Percentiles rank a stretch among this genome's conserved stretches.
Conservation (phyloP, 169 alveolate species). For the Cryptosporidium ubiquitum region DNA sequence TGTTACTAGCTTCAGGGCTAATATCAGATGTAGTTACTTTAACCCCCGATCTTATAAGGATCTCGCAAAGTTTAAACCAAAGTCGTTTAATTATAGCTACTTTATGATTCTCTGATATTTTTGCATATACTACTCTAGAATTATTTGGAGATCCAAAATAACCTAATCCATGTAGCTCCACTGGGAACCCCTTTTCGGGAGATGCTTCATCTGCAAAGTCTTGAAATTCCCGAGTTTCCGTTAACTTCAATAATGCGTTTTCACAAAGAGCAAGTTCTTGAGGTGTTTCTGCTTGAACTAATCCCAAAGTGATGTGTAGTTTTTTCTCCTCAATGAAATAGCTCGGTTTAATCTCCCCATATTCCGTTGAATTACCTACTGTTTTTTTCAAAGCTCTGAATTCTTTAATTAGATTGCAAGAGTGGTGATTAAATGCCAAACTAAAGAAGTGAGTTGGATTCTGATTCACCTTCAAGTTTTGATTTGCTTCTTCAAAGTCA, state of each 20-base stretch:
- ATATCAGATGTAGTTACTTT: not conserved
- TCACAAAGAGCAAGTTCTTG: slow-evolving; percentile 8
- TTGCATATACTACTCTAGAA: slow-evolving; percentile 39
- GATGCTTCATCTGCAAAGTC: not conserved
- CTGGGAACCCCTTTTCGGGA: slow-evolving; percentile 29
- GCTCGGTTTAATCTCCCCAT: slow-evolving; percentile 8
- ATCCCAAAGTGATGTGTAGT: slow-evolving; percentile 53
- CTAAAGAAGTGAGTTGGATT: slow-evolving; percentile 60
- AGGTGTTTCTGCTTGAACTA: slow-evolving; percentile 32
- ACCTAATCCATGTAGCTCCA: slow-evolving; percentile 17
- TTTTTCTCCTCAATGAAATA: slow-evolving; percentile 55
- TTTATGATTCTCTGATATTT: slow-evolving; percentile 7
- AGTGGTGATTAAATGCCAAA: slow-evolving; percentile 32
- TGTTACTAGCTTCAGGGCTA: not conserved
- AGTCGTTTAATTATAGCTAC: slow-evolving; percentile 18
- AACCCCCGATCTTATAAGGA: not conserved
- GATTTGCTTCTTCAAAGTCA: not conserved
- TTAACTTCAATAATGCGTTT: not conserved
- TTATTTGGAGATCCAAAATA: slow-evolving; percentile 42
- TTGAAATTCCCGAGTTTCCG: slow-evolving; percentile 25
- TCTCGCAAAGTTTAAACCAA: slow-evolving; percentile 30
- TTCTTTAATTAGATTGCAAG: slow-evolving; percentile 1
- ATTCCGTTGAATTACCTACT: slow-evolving; percentile 25
- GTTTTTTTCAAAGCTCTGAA: slow-evolving; percentile 22
- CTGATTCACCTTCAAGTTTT: not conserved